These are phyloP conservation scores for Kodamaea ohmeri DNA, from an alignment of 1,139 yeast genomes.

Conservation along the genomic window DNA sequence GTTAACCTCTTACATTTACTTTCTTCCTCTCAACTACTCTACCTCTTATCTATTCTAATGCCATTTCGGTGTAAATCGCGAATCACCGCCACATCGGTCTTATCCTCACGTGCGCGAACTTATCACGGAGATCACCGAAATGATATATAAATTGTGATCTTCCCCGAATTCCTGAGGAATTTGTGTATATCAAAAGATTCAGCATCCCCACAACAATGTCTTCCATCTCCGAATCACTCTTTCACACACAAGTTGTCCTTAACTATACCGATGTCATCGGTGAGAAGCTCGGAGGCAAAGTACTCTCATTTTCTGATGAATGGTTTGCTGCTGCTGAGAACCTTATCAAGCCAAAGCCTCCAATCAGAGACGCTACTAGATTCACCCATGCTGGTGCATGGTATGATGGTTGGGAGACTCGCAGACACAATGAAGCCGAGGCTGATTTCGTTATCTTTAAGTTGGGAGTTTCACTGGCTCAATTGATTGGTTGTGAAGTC, in stretches of 20 bases:
- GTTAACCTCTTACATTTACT: too few relatives aligned
- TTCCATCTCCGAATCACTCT: conserved; percentile 28
- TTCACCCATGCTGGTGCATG: conserved; percentile 89
- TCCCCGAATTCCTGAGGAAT: too few relatives aligned
- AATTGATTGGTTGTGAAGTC: conserved; percentile 75
- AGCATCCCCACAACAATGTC: conserved; percentile 7
- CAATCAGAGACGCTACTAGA: conserved; percentile 75
- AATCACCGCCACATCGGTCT: neutral
- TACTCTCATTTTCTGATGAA: conserved; percentile 72
- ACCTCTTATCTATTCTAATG: too few relatives aligned
- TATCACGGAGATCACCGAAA: conserved; percentile 7
- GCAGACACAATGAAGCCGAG: conserved; percentile 81
- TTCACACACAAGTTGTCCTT: conserved; percentile 44
- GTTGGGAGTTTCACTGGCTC: conserved; percentile 82
- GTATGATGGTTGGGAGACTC: conserved; percentile 98
- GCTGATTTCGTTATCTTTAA: conserved; percentile 84
- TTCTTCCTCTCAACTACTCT: too few relatives aligned
- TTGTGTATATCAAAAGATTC: too few relatives aligned
- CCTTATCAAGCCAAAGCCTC: conserved; percentile 74
- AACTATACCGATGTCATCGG: conserved; percentile 74
- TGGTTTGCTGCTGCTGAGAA: conserved; percentile 96
- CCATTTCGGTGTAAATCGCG: too few relatives aligned
- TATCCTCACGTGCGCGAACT: neutral
- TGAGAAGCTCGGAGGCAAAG: conserved; percentile 75
- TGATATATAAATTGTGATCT: neutral